Evolutionary conservation across 2,329 filamentous ascomycete genomes (phyloP).

Genomic region (Fusarium napiforme): DNA sequence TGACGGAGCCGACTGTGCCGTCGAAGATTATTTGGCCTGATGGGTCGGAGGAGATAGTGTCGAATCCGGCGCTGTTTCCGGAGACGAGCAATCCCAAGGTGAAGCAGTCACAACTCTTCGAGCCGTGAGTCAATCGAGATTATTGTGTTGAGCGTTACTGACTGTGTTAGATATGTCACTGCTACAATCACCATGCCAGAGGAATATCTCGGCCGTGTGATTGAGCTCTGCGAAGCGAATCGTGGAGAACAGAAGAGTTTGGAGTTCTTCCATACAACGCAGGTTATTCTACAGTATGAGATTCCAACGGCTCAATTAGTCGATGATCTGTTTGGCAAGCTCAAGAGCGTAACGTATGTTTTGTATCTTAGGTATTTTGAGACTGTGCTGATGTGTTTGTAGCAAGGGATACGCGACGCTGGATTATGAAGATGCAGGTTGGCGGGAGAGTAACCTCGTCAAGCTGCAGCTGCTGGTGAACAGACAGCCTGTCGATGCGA

Average conservation of each 20-base stretch:
- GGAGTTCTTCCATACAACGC: conserved; percentile 89
- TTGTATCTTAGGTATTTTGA: fast-evolving
- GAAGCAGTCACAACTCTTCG: conserved; percentile 58
- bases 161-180: conserved; percentile 67
- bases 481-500: conserved; percentile 91
- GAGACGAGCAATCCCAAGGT: conserved; percentile 66
- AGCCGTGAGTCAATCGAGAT: conserved; percentile 54
- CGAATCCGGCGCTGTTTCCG: conserved; percentile 89
- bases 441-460: conserved; percentile 80
- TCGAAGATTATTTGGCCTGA: conserved; percentile 85
- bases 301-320: conserved; percentile 90
- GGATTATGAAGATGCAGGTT: conserved; percentile 96
- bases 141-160: not conserved
- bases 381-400: not conserved
- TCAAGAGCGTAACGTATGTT: conserved; percentile 81
- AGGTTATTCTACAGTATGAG: conserved; percentile 95
- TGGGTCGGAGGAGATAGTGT: conserved; percentile 81
- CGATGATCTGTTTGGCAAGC: conserved; percentile 95
- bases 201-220: conserved; percentile 92
- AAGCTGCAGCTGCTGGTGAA: conserved; percentile 96
- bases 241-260: conserved; percentile 88
- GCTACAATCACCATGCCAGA: conserved; percentile 92
- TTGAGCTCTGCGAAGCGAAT: conserved; percentile 92
- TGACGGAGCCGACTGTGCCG: conserved; percentile 94
- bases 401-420: conserved; percentile 92